Percentiles rank a stretch among this genome's conserved stretches.
Conservation (phyloP, 805 yeast species). For the Candida sonorensis region DNA sequence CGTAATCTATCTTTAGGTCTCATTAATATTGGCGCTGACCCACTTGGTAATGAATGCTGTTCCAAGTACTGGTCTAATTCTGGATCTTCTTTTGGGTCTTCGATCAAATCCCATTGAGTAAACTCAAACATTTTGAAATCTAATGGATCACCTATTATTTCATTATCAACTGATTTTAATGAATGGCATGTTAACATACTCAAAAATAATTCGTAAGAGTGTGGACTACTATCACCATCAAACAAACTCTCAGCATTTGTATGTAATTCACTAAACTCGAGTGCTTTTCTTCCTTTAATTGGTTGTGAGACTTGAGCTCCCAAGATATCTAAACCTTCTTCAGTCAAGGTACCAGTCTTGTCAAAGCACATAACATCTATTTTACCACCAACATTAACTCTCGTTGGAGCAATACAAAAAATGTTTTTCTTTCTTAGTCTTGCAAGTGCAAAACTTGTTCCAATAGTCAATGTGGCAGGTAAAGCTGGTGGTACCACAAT, state of each 20-base stretch:
- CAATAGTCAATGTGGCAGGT: conserved; percentile 96
- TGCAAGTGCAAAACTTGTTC: conserved; percentile 85
- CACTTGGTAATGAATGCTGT: conserved; percentile 32
- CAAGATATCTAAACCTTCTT: conserved; percentile 89
- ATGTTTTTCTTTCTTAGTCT: conserved; percentile 64
- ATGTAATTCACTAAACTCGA: conserved; percentile 21
- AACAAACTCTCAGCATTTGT: conserved; percentile 11
- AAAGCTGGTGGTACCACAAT: conserved; percentile 98
- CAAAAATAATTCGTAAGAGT: conserved; percentile 28
- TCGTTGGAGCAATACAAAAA: conserved; percentile 89
- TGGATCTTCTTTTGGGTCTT: conserved; percentile 43
- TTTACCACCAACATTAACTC: conserved; percentile 95
- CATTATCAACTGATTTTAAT: conserved; percentile 68
- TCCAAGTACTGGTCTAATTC: conserved; percentile 13
- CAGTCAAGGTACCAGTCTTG: conserved; percentile 96
- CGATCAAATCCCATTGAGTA: conserved; percentile 70
- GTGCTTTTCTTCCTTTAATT: conserved; percentile 21
- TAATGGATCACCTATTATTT: conserved; percentile 86
- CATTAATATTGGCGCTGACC: conserved; percentile 39
- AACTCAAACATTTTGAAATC: conserved; percentile 92
- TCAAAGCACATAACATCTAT: conserved; percentile 88
- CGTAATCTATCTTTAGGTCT: conserved; percentile 30
- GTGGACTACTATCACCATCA: conserved; percentile 7
- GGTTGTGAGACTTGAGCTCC: conserved; percentile 37
- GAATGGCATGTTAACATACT: conserved; percentile 83